phyloP scores from a whole-genome alignment of 768 basidiomycete genomes.

The Hericium rajendrae region DNA sequence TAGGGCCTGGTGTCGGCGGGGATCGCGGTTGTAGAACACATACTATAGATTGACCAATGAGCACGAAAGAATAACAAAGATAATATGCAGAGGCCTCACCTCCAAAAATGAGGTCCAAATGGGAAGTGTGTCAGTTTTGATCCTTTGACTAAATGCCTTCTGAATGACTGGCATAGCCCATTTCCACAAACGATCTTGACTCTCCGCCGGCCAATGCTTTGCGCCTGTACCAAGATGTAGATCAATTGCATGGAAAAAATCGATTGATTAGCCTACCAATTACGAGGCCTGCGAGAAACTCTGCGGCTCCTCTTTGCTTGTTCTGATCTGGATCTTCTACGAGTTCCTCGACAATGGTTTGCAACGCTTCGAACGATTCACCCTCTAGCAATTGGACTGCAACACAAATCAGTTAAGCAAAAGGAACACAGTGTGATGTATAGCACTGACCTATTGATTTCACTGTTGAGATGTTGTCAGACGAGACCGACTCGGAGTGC shows the following conservation, averaged over 20 bases:
- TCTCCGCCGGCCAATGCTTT: conserved; percentile 77
- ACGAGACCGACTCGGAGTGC: conserved; percentile 48
- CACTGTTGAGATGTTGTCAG: conserved; percentile 62
- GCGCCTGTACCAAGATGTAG: conserved; percentile 37
- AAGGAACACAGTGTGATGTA: background rate
- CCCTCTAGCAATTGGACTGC: conserved; percentile 74
- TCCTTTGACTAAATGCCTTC: conserved; percentile 54
- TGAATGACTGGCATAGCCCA: conserved; percentile 70
- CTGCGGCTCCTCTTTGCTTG: conserved; percentile 82
- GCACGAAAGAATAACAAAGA: background rate
- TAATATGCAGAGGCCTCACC: conserved; percentile 26
- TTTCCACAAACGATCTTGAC: conserved; percentile 61
- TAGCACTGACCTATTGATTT: conserved; percentile 60
- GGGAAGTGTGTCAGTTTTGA: conserved; percentile 73
- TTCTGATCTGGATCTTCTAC: conserved; percentile 67
- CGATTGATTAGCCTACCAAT: conserved; percentile 30
- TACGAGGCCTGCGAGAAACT: conserved; percentile 68
- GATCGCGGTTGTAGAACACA: conserved; percentile 70
- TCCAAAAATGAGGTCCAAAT: conserved; percentile 77
- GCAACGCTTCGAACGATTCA: conserved; percentile 53
- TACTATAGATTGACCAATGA: conserved; percentile 35
- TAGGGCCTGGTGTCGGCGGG: conserved; percentile 71
- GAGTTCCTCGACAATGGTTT: conserved; percentile 52
- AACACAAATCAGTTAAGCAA: conserved; percentile 2
- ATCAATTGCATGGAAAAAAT: background rate